Percentiles rank a stretch among this genome's conserved stretches.
These are phyloP conservation scores for Farysia itapuensis DNA, from an alignment of 1,284 basidiomycete species.

Conservation along the genomic window DNA sequence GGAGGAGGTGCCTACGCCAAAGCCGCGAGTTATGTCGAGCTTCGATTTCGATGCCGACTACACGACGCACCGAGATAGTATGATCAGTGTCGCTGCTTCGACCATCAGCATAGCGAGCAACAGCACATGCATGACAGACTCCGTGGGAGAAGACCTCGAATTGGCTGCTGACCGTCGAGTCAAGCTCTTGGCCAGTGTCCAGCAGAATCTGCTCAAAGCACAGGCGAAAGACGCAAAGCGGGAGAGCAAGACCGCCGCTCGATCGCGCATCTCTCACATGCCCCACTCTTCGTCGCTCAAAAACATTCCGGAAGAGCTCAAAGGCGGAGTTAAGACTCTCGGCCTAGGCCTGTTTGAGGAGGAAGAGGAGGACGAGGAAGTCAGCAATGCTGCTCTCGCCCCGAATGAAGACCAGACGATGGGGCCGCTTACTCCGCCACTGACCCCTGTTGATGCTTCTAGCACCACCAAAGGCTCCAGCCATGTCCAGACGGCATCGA, in stretches of 20 bases:
- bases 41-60: slow-evolving; percentile 6
- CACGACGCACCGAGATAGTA: slow-evolving; percentile 23
- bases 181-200: slow-evolving; percentile 34
- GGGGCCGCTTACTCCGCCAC: slow-evolving; percentile 25
- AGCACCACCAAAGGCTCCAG: slow-evolving; percentile 13
- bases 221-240: slow-evolving; percentile 23
- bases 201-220: slow-evolving; percentile 28
- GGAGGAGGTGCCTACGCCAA: neutral
- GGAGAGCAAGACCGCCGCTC: slow-evolving; percentile 23
- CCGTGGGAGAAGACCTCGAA: slow-evolving; percentile 31
- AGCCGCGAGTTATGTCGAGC: neutral
- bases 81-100: slow-evolving; percentile 34
- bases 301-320: slow-evolving; percentile 28
- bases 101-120: slow-evolving; percentile 42
- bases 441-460: slow-evolving; percentile 20
- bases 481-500: slow-evolving; percentile 14
- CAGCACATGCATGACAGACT: slow-evolving; percentile 35
- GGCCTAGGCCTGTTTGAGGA: slow-evolving; percentile 29
- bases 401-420: slow-evolving; percentile 14
- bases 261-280: slow-evolving; percentile 7
- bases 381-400: slow-evolving; percentile 10
- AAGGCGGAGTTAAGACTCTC: slow-evolving; percentile 18
- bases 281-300: slow-evolving; percentile 25
- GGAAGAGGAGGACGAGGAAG: slow-evolving; percentile 14
- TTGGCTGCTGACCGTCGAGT: slow-evolving; percentile 25